These are phyloP conservation scores for Aspergillus campestris DNA, from an alignment of 495 filamentous ascomycete genomes.

Conservation along the genomic window DNA sequence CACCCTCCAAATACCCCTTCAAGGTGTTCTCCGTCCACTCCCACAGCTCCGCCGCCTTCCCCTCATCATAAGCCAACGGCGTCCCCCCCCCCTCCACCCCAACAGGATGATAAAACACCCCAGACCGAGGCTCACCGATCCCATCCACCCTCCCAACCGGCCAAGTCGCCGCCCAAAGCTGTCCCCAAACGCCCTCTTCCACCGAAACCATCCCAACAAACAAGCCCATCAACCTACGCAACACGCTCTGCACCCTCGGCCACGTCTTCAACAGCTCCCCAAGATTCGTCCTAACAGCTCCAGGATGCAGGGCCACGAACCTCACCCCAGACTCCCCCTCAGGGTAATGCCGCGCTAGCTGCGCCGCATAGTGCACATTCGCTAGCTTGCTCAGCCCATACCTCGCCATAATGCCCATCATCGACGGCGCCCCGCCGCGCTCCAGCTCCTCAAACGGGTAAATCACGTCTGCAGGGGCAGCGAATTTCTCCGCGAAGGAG, in stretches of 20 bases:
- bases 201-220: not conserved
- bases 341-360: constrained; percentile 33
- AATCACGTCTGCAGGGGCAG: constrained; percentile 35
- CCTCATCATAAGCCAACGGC: constrained; percentile 19
- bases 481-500: constrained; percentile 23
- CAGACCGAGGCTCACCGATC: constrained; percentile 19
- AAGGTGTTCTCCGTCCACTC: constrained; percentile 47
- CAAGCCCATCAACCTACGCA: not conserved
- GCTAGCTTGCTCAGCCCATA: constrained; percentile 41
- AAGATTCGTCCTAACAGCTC: constrained; percentile 25
- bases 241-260: constrained; percentile 1
- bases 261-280: constrained; percentile 5
- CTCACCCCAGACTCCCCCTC: constrained; percentile 17
- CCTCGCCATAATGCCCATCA: constrained; percentile 5
- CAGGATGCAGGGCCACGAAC: constrained; percentile 28
- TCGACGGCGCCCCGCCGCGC: too few relatives aligned
- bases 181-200: constrained; percentile 34
- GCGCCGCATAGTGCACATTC: constrained; percentile 36
- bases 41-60: constrained; percentile 37
- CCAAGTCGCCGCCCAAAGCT: constrained; percentile 41
- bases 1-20: not conserved
- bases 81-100: constrained; percentile 17
- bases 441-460: constrained; percentile 29
- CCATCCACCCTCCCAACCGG: not conserved
- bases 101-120: constrained; percentile 41